Evolutionary conservation across 352 stramenopile species (phyloP).

Genomic region (Elongisporangium senticosum): DNA sequence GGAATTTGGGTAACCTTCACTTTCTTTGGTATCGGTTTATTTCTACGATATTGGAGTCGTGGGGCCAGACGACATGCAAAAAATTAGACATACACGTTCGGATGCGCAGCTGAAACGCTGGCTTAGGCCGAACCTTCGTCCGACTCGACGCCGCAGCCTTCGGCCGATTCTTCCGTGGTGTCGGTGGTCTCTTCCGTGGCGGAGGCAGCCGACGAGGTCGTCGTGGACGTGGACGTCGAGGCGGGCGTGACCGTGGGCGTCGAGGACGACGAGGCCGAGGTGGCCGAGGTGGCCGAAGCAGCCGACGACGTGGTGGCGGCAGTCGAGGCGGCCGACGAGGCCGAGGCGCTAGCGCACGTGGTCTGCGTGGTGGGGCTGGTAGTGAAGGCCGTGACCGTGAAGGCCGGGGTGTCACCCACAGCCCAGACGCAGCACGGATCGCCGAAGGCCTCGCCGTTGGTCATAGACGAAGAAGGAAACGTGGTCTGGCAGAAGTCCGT

Average conservation of each 20-base stretch:
- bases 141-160: not conserved
- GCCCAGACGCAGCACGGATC: slow-evolving; percentile 53
- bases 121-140: not conserved
- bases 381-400: slow-evolving; percentile 24
- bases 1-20: not conserved
- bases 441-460: slow-evolving; percentile 30
- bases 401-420: slow-evolving; percentile 26
- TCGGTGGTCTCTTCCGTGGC: not conserved
- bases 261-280: slow-evolving; percentile 1
- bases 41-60: not conserved
- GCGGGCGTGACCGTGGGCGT: slow-evolving; percentile 8
- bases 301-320: not conserved
- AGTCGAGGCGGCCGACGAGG: not conserved
- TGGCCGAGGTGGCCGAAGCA: not conserved
- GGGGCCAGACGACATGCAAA: not conserved
- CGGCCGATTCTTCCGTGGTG: not conserved
- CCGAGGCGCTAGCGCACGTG: slow-evolving; percentile 11
- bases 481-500: slow-evolving; percentile 7
- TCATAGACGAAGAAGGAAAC: slow-evolving; percentile 3
- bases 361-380: slow-evolving; percentile 14
- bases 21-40: not conserved
- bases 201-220: not conserved
- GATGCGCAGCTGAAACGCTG: not conserved
- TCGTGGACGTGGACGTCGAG: slow-evolving; percentile 12
- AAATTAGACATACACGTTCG: not conserved